A percentile compares a stretch with the other conserved stretches of the same genome.
Conservation (phyloP, 108 stramenopile species). For the Cyclotella kingstonii region DNA sequence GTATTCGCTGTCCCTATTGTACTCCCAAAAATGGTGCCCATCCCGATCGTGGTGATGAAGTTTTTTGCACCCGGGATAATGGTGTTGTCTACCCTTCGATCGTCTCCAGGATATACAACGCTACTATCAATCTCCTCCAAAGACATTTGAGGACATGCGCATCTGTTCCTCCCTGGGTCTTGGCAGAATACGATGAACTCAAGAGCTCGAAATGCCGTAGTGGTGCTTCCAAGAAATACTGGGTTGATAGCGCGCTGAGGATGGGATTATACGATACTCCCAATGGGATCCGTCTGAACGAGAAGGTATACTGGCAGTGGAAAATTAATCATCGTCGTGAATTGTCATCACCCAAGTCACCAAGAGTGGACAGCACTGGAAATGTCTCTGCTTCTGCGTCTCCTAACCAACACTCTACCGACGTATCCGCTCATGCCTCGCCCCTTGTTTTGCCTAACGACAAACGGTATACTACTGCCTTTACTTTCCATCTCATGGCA, state of each 20-base stretch:
- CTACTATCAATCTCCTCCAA: slow-evolving; percentile 78
- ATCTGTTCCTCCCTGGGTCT: slow-evolving; percentile 57
- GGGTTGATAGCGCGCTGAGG: slow-evolving; percentile 63
- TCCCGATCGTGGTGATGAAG: slow-evolving; percentile 8
- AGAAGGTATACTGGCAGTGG: slow-evolving; percentile 18
- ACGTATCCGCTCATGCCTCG: slow-evolving; percentile 12
- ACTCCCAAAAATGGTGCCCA: slow-evolving; percentile 31
- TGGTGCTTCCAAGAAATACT: slow-evolving; percentile 85
- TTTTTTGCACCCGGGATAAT: slow-evolving; percentile 27
- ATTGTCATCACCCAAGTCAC: too few relatives aligned
- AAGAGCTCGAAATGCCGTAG: slow-evolving; percentile 74
- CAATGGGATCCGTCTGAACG: slow-evolving; percentile 68
- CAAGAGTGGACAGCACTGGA: too few relatives aligned
- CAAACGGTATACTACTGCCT: slow-evolving; percentile 68
- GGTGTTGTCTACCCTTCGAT: slow-evolving; percentile 38
- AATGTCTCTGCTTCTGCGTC: too few relatives aligned
- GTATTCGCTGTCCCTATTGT: slow-evolving; percentile 85
- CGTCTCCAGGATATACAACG: slow-evolving; percentile 77
- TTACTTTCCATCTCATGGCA: slow-evolving; percentile 70
- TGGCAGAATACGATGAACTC: slow-evolving; percentile 69
- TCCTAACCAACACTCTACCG: background rate
- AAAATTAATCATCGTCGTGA: background rate
- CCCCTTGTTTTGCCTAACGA: slow-evolving; percentile 62
- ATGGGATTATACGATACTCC: slow-evolving; percentile 77
- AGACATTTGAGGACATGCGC: slow-evolving; percentile 72